A percentile compares a stretch with the other conserved stretches of the same genome.
Conservation (phyloP, 306 rosid species). For the Quercus robur region DNA sequence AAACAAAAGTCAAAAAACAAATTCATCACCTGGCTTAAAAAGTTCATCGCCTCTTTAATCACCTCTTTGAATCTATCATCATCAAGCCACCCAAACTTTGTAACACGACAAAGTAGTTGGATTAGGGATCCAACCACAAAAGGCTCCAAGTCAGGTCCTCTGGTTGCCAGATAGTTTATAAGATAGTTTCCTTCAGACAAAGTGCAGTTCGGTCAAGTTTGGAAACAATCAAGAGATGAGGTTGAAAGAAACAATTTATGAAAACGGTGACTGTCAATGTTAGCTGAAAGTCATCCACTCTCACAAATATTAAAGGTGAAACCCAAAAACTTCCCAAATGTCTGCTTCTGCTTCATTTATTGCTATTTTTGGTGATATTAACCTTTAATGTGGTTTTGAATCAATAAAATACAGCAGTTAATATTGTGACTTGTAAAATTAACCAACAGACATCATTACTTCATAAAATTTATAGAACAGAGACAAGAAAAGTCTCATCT, state of each 20-base stretch:
- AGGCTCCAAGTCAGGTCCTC: constrained; percentile 47
- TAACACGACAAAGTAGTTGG: constrained; percentile 44
- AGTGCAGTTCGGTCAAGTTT: constrained; percentile 31
- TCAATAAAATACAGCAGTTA: too few species aligned
- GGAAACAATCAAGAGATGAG: not conserved
- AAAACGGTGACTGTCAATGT: not conserved
- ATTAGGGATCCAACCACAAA: constrained; percentile 47
- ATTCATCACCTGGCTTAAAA: constrained; percentile 43
- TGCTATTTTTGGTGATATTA: too few species aligned
- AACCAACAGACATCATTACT: not conserved
- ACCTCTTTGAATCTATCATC: constrained; percentile 46
- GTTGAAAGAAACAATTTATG: constrained; percentile 17
- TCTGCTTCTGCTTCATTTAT: too few species aligned
- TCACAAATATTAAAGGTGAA: too few species aligned
- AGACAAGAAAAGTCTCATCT: constrained; percentile 8
- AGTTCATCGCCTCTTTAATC: constrained; percentile 38
- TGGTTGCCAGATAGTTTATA: constrained; percentile 47
- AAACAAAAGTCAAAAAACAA: not conserved
- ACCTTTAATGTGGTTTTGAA: too few species aligned
- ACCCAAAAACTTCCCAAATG: too few species aligned
- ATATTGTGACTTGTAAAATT: too few species aligned
- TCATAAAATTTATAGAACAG: constrained; percentile 15
- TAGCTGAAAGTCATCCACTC: not conserved
- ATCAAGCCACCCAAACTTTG: constrained; percentile 52
- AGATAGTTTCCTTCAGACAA: constrained; percentile 53